Percentiles rank a stretch among this genome's conserved stretches.
phyloP scores from a whole-genome alignment of 2,329 filamentous ascomycete species.

The Ramularia endophylla region DNA sequence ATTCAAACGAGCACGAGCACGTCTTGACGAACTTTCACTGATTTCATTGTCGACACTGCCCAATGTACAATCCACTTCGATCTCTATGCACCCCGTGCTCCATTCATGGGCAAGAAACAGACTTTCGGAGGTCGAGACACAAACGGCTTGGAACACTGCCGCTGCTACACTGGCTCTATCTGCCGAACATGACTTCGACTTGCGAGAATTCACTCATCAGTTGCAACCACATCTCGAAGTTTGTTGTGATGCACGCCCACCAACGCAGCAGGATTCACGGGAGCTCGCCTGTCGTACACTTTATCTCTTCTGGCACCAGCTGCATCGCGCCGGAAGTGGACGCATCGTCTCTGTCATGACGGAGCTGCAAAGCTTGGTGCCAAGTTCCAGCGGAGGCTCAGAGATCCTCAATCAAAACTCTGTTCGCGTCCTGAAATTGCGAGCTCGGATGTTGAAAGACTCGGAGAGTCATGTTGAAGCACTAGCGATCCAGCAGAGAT shows the following conservation, averaged over 20 bases:
- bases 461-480: not conserved
- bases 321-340: not conserved
- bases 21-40: constrained; percentile 1
- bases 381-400: not conserved
- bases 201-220: not conserved
- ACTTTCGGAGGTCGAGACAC: not conserved
- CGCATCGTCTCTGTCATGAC: not conserved
- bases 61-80: not conserved
- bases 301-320: not conserved
- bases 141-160: not conserved
- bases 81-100: constrained; percentile 2
- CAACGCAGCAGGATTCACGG: no score
- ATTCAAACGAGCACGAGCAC: not conserved
- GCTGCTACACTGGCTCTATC: constrained; percentile 1
- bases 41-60: not conserved
- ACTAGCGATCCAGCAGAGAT: not conserved
- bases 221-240: constrained; percentile 1
- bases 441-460: not conserved
- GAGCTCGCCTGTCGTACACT: not conserved
- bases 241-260: constrained; percentile 2
- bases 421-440: not conserved
- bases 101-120: constrained; percentile 5
- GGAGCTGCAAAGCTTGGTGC: not conserved
- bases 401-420: not conserved
- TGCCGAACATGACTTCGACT: not conserved